Evolutionary conservation across 495 filamentous ascomycete genomes (phyloP).

Genomic region (Physcia stellaris): DNA sequence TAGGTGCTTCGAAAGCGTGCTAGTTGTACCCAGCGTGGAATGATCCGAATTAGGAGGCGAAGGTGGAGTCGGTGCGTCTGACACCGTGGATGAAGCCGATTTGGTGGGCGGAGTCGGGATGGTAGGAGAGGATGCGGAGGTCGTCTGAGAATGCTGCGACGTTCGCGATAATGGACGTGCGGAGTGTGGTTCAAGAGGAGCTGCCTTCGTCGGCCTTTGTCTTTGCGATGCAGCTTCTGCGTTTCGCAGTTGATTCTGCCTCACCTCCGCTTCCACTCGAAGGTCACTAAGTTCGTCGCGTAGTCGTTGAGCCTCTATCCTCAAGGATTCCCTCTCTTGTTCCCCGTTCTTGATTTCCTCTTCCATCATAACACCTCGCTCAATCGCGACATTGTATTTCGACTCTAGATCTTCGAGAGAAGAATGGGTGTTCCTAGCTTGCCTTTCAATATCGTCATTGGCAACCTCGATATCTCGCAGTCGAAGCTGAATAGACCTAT

Average conservation of each 20-base stretch:
- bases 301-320: slow-evolving; percentile 79
- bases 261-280: slow-evolving; percentile 87
- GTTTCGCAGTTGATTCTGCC: slow-evolving; percentile 77
- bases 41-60: slow-evolving; percentile 46
- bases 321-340: slow-evolving; percentile 71
- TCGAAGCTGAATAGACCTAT: slow-evolving; percentile 65
- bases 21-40: slow-evolving; percentile 27
- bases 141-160: slow-evolving; percentile 41
- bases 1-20: slow-evolving; percentile 18
- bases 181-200: slow-evolving; percentile 24
- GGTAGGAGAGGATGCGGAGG: slow-evolving; percentile 58
- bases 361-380: slow-evolving; percentile 82
- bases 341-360: slow-evolving; percentile 85
- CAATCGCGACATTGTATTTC: slow-evolving; percentile 89
- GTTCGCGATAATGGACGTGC: slow-evolving; percentile 27
- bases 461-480: slow-evolving; percentile 91
- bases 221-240: slow-evolving; percentile 39
- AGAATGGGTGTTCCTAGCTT: slow-evolving; percentile 84
- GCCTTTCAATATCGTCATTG: slow-evolving; percentile 95
- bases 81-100: slow-evolving; percentile 50
- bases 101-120: slow-evolving; percentile 60
- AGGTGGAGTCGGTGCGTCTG: slow-evolving; percentile 60
- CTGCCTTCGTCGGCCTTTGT: slow-evolving; percentile 34
- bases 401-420: slow-evolving; percentile 94
- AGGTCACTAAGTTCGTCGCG: slow-evolving; percentile 84